Evolutionary conservation across 2,329 filamentous ascomycete species (phyloP).

Genomic region (Alternaria postmessia): DNA sequence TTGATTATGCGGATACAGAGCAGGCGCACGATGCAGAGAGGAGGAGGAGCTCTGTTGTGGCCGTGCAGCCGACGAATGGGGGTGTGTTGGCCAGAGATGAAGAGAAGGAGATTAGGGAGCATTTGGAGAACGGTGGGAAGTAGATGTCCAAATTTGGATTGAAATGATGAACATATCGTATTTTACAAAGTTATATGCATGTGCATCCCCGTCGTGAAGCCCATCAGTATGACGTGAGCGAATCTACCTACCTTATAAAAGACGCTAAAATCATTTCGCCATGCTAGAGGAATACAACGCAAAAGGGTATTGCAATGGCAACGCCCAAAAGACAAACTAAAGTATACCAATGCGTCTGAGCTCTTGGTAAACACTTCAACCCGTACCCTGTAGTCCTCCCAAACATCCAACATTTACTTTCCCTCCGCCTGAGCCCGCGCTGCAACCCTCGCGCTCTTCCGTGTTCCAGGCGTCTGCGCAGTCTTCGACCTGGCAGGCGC

Average conservation of each 20-base stretch:
- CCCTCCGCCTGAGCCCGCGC: too few relatives aligned
- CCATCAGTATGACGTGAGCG: background rate
- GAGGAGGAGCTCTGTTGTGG: conserved; percentile 39
- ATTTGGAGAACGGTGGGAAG: conserved; percentile 7
- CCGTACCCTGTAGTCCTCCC: background rate
- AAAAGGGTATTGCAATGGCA: background rate
- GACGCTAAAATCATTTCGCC: background rate
- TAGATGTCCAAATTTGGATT: background rate
- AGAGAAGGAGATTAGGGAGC: conserved; percentile 11
- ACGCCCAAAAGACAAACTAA: background rate
- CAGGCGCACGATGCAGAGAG: conserved; percentile 41
- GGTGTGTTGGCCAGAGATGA: conserved; percentile 11
- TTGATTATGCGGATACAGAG: conserved; percentile 58
- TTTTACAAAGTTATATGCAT: background rate
- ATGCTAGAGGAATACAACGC: background rate
- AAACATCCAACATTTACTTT: background rate
- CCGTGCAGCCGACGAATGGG: conserved; percentile 11
- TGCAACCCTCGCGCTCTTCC: background rate
- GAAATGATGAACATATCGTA: background rate
- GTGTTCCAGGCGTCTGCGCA: background rate
- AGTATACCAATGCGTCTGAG: background rate
- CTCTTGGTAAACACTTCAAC: background rate
- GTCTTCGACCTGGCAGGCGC: background rate
- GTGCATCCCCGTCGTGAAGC: background rate
- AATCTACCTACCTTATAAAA: background rate